Percentiles rank a stretch among this genome's conserved stretches.
These are phyloP conservation scores for Trichoderma atrobrunneum DNA, from an alignment of 2,329 filamentous ascomycete species.

Conservation along the genomic window DNA sequence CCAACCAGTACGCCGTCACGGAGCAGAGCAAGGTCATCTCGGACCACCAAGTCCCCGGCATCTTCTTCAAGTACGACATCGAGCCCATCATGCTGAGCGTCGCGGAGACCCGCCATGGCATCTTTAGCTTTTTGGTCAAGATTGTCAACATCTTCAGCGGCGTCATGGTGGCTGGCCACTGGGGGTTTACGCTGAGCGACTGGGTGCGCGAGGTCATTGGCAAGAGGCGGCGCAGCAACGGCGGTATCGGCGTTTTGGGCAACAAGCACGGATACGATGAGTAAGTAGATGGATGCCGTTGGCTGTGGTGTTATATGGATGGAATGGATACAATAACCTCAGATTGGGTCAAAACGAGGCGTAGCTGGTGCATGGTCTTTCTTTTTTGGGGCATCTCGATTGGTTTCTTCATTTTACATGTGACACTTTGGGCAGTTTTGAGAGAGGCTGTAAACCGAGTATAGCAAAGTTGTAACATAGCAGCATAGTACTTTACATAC, in stretches of 20 bases:
- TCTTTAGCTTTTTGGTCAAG: slow-evolving; percentile 74
- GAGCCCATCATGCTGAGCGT: slow-evolving; percentile 89
- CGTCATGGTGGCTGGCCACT: slow-evolving; percentile 88
- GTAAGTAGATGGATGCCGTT: not conserved
- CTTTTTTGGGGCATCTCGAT: not conserved
- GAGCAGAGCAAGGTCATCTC: slow-evolving; percentile 72
- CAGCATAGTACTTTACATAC: not conserved
- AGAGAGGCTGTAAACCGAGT: not conserved
- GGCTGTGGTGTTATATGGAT: not conserved
- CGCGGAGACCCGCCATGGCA: slow-evolving; percentile 72
- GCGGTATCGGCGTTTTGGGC: slow-evolving; percentile 51
- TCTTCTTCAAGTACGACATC: slow-evolving; percentile 99
- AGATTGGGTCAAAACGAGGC: not conserved
- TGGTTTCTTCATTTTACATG: not conserved
- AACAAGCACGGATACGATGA: slow-evolving; percentile 40
- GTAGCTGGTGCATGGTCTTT: not conserved
- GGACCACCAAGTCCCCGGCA: slow-evolving; percentile 73
- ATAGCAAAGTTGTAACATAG: not conserved
- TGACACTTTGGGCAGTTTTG: not conserved
- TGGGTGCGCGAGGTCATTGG: slow-evolving; percentile 63
- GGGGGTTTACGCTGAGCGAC: slow-evolving; percentile 82
- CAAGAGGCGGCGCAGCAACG: slow-evolving; percentile 43
- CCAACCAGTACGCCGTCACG: slow-evolving; percentile 97
- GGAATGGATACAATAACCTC: not conserved
- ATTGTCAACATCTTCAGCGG: slow-evolving; percentile 88